Base-by-base conservation (phyloP, 2,329 filamentous ascomycete genomes). In the Magnaporthales sp. region DNA sequence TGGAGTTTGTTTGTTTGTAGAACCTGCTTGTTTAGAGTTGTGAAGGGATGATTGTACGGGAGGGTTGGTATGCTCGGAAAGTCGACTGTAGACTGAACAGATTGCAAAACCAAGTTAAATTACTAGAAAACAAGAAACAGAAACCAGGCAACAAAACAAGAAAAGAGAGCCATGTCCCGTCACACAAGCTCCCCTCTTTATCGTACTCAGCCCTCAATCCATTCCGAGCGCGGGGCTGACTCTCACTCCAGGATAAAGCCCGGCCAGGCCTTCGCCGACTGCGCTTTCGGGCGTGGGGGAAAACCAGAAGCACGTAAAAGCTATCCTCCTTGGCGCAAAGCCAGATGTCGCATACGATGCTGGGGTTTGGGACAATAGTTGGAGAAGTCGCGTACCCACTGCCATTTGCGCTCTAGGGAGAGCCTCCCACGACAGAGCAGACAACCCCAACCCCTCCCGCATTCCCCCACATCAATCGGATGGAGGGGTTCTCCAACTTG, bases 1-100 rank as follows among this genome's bases (percentile, higher is more conserved):
- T 75, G 72, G 26, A 54, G 24, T 58, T 13, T 60, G 64, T 63
- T 61, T 61, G 15, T 2, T 26, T n/a, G 11, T 3, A 46, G 13
- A 15, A 46, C 13, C 32, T 46, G 32, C 32, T 46, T 15, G 1
- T 19, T 19, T 6, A 15, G 32, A 46, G 13, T 8, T 46, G 32
- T 5, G 4, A 4, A 15, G 32, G 15, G 32, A 19, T 15, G 19
- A 46, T 46, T 4, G 32, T 46, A 46, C 15, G 32, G 32, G 15
- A 51, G 19, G n/a, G n/a, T n/a, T n/a, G n/a, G n/a, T n/a, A 51
- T n/a, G 19, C n/a, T n/a, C 0, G 38, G 8, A 19, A 51, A n/a
- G 38, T n/a, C n/a, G 19, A 6, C 38, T n/a, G 38, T 6, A 19
- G 38, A 51, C 19, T n/a, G 19, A 19, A n/a, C 19, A 51, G 38